These are phyloP conservation scores for Myotisia sp. DNA, from an alignment of 2,329 filamentous ascomycete species.

Conservation along the genomic window DNA sequence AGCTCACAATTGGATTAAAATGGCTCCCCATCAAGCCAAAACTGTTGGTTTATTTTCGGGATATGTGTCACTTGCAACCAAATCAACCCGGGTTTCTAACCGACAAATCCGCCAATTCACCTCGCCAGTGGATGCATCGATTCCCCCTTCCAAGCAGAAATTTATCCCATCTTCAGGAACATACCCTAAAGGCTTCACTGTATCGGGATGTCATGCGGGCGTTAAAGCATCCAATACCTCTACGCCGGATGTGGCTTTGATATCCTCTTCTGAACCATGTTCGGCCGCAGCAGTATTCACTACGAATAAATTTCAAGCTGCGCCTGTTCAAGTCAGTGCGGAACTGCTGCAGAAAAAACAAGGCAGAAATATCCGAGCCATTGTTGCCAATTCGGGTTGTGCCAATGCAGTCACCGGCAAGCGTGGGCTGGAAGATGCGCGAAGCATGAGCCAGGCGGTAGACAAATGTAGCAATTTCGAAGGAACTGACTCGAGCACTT, in stretches of 20 bases:
- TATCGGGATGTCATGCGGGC: constrained; percentile 76
- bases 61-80: background rate
- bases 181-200: constrained; percentile 81
- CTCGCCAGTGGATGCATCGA: constrained; percentile 33
- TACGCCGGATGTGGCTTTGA: constrained; percentile 78
- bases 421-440: constrained; percentile 76
- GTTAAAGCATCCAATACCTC: constrained; percentile 87
- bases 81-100: background rate
- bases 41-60: background rate
- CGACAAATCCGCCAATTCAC: constrained; percentile 32
- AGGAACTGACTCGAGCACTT: constrained; percentile 44
- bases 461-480: constrained; percentile 46
- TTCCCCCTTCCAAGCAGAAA: constrained; percentile 73
- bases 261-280: constrained; percentile 75
- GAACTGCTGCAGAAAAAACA: constrained; percentile 52
- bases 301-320: constrained; percentile 95
- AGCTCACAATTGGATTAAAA: too few species aligned
- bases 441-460: constrained; percentile 64
- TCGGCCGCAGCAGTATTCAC: constrained; percentile 88
- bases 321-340: constrained; percentile 75
- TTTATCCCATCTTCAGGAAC: constrained; percentile 74
- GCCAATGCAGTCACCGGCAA: constrained; percentile 94
- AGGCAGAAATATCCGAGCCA: constrained; percentile 58
- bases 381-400: constrained; percentile 90
- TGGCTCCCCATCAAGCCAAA: background rate